Evolutionary conservation across 352 stramenopile genomes (phyloP), one percentile per base, ranked within the genome.

Genomic region (Phytophthora citrophthora): DNA sequence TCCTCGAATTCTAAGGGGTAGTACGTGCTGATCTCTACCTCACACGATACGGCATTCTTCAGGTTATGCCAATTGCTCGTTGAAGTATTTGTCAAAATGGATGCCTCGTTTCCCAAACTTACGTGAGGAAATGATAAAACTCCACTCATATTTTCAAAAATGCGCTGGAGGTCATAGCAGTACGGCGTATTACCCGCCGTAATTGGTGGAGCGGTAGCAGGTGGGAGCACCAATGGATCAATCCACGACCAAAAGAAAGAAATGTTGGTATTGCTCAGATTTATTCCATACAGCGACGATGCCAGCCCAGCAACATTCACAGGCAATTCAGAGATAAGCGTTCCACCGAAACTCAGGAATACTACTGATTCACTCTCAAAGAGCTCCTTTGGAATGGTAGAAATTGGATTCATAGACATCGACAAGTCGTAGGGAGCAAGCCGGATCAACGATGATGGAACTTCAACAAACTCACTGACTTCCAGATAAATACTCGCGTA

Each of bases 181-280:
- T 71, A 71, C 0, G 66, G 61, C 5, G 61, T 74, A 18, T 58
- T 63, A n/a, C 34, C 61, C 48, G 66, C 66, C 1, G 54, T 50
- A 24, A 74, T 66, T 2, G 49, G 61, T 18, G 54, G 44, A 24
- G 36, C 7, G 3, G 32, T 31, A n/a, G 47, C 23, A 3, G 29
- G 45, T 11, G 24, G 12, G 0, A 58, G 15, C 8, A 32, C 40
- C 29, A 71, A 41, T 7, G 47, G 20, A 36, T 75, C 65, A 41
- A 78, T 69, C 70, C 65, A 78, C 29, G 52, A 26, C 65, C 56
- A 74, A 36, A 74, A 72, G 44, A 72, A 68, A 3, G 70, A 75
- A 10, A 75, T 38, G 11, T 66, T 61, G 0, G 65, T 77, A 39
- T 72, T 55, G n/a, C 55, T 58, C 11, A 77, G 26, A 47, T 74